Evolutionary conservation across 345 rosid genomes (phyloP).

Genomic region (Mallotus nudiflorus): DNA sequence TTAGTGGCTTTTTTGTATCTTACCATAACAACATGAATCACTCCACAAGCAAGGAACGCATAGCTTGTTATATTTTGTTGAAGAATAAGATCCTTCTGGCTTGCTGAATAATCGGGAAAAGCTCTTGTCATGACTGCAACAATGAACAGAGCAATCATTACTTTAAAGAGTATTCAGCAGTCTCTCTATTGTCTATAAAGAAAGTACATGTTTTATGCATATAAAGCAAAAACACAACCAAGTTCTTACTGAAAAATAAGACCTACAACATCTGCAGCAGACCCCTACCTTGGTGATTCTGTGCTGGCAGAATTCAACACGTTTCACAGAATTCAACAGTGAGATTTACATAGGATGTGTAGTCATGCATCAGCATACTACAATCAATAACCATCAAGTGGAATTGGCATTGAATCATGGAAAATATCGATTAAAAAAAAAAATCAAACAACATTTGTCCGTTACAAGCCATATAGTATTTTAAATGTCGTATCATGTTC

Average conservation of each 20-base stretch:
- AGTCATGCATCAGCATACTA: too few relatives aligned
- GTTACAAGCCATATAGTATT: too few relatives aligned
- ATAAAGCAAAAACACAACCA: slow-evolving; percentile 3
- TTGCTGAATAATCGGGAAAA: slow-evolving; percentile 60
- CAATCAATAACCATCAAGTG: too few relatives aligned
- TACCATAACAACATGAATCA: slow-evolving; percentile 69
- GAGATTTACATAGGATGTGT: too few relatives aligned
- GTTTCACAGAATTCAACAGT: too few relatives aligned
- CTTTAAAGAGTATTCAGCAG: neutral
- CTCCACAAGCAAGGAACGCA: slow-evolving; percentile 84
- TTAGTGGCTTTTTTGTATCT: slow-evolving; percentile 16
- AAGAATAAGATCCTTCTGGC: slow-evolving; percentile 55
- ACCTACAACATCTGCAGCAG: slow-evolving; percentile 99
- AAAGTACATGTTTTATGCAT: too few relatives aligned
- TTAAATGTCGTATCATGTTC: too few relatives aligned
- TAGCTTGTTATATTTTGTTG: slow-evolving; percentile 82
- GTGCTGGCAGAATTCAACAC: too few relatives aligned
- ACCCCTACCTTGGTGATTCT: too few relatives aligned
- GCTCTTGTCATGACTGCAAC: slow-evolving; percentile 98
- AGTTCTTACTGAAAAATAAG: slow-evolving; percentile 16
- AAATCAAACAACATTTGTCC: too few relatives aligned
- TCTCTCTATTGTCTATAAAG: neutral
- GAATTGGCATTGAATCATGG: too few relatives aligned
- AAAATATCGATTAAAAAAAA: too few relatives aligned
- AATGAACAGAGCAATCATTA: slow-evolving; percentile 40